phyloP scores from a whole-genome alignment of 768 basidiomycete genomes.

The Melanogaster broomeanus region DNA sequence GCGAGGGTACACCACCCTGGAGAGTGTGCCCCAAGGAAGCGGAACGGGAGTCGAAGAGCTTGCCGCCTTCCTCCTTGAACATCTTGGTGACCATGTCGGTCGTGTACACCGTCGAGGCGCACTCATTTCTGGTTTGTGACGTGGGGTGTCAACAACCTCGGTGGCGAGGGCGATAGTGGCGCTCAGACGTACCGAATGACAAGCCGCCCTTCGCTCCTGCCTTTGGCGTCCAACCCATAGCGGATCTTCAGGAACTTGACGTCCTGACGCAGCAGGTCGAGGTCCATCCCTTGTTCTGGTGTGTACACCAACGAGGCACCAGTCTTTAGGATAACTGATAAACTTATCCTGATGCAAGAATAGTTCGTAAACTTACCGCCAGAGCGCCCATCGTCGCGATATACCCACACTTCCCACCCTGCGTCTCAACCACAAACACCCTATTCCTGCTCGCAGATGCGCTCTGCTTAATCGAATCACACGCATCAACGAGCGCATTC shows the following conservation, averaged over 20 bases:
- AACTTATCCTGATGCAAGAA: too few species aligned
- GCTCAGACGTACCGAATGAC: slow-evolving; percentile 72
- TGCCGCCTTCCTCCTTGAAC: slow-evolving; percentile 91
- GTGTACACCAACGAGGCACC: slow-evolving; percentile 95
- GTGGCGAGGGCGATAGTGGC: background rate
- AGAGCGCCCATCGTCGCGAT: slow-evolving; percentile 94
- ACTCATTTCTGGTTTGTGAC: slow-evolving; percentile 66
- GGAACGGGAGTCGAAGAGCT: slow-evolving; percentile 89
- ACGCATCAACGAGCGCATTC: slow-evolving; percentile 96
- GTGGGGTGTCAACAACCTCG: background rate
- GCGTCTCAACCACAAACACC: slow-evolving; percentile 97
- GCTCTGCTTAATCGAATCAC: slow-evolving; percentile 98
- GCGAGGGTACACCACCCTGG: slow-evolving; percentile 95
- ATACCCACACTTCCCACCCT: slow-evolving; percentile 96
- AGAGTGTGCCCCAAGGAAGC: slow-evolving; percentile 97
- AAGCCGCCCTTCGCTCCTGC: slow-evolving; percentile 90
- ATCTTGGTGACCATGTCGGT: slow-evolving; percentile 93
- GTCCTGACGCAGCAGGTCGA: slow-evolving; percentile 80
- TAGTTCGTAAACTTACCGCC: slow-evolving; percentile 71
- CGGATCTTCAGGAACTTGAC: slow-evolving; percentile 86
- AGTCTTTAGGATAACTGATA: slow-evolving; percentile 46
- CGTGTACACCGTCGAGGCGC: slow-evolving; percentile 84
- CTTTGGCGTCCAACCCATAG: slow-evolving; percentile 83
- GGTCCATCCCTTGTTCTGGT: slow-evolving; percentile 85
- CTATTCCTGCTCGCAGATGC: slow-evolving; percentile 94